A percentile compares a stretch with the other conserved stretches of the same genome.
These are phyloP conservation scores for Corchorus olitorius DNA, from an alignment of 345 rosid genomes.

Conservation along the genomic window DNA sequence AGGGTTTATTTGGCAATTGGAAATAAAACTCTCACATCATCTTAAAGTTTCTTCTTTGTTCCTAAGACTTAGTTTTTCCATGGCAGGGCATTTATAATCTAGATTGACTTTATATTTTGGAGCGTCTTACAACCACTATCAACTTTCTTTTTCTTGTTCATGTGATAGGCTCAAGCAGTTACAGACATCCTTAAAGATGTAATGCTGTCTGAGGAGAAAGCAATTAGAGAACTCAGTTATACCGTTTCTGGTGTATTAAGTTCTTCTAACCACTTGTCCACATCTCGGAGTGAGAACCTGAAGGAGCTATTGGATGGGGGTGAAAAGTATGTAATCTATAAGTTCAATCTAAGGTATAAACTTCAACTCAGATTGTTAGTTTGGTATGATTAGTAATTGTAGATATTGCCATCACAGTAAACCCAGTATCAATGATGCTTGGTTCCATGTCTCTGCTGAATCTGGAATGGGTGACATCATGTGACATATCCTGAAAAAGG, in stretches of 20 bases:
- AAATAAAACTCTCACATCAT: neutral
- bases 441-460: neutral
- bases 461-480: neutral
- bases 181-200: constrained; percentile 51
- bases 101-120: neutral
- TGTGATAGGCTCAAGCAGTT: constrained; percentile 42
- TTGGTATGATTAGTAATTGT: neutral
- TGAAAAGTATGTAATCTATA: constrained; percentile 65
- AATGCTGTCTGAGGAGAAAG: constrained; percentile 51
- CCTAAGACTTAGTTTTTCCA: neutral
- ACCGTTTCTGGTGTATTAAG: constrained; percentile 69
- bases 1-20: neutral
- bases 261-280: constrained; percentile 53
- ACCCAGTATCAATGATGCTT: neutral
- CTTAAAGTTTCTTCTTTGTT: neutral
- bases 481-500: neutral
- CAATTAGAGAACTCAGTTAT: constrained; percentile 42
- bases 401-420: neutral
- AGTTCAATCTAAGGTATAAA: constrained; percentile 67
- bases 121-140: constrained; percentile 2
- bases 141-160: constrained; percentile 17
- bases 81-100: neutral
- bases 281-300: constrained; percentile 67
- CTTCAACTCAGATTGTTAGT: constrained; percentile 12
- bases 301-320: constrained; percentile 52